Evolutionary conservation across 805 yeast genomes (phyloP).

Genomic region (Cyberlindnera mississippiensis): DNA sequence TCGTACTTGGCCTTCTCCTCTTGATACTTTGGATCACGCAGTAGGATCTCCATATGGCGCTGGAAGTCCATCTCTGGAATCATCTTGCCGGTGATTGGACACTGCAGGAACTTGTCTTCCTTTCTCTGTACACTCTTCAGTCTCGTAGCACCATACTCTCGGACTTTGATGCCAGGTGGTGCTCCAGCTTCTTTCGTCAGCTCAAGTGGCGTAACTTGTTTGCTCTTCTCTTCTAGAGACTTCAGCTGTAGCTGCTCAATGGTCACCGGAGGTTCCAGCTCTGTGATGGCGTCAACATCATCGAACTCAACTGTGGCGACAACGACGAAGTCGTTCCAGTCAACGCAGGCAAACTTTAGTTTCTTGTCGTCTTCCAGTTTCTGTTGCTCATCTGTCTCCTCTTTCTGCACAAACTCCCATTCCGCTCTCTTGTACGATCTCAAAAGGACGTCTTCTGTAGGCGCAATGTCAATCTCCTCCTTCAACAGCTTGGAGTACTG

Average conservation of each 20-base stretch:
- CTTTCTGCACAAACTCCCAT: conserved; percentile 36
- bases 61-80: conserved; percentile 70
- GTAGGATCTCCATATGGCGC: conserved; percentile 62
- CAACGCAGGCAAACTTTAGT: conserved; percentile 65
- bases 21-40: conserved; percentile 75
- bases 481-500: conserved; percentile 46
- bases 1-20: conserved; percentile 60
- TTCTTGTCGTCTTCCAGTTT: conserved; percentile 34
- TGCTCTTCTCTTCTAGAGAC: conserved; percentile 37
- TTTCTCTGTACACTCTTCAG: conserved; percentile 26
- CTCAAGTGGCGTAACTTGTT: conserved; percentile 15
- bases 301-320: conserved; percentile 67
- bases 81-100: conserved; percentile 75
- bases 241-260: conserved; percentile 59
- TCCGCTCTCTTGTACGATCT: conserved; percentile 56
- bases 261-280: conserved; percentile 48
- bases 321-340: conserved; percentile 82
- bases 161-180: conserved; percentile 55
- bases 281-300: conserved; percentile 54
- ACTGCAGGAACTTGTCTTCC: conserved; percentile 44
- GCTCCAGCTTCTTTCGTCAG: background rate
- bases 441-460: conserved; percentile 35
- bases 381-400: conserved; percentile 33
- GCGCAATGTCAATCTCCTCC: conserved; percentile 19
- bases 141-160: conserved; percentile 70